Evolutionary conservation across 2,329 filamentous ascomycete species (phyloP), one percentile per base, ranked within the genome.

Genomic region (Aureobasidium leucospermi): DNA sequence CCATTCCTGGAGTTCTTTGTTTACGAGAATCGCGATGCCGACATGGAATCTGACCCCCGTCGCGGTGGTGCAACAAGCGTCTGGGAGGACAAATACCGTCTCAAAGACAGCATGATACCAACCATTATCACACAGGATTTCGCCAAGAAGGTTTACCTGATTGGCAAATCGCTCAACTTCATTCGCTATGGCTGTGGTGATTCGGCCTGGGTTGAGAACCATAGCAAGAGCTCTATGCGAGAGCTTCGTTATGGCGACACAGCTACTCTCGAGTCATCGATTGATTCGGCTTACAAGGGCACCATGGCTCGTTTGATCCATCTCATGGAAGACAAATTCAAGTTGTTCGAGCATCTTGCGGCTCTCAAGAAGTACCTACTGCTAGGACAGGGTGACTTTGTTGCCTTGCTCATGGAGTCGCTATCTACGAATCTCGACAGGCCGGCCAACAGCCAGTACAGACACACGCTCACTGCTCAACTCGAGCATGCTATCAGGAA

Each of bases 141-240:
- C 74, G 91, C 94, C 0, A 90, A 94, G 66, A 96, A 96, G 70
- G 90, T 99, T 6, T 97, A 97, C 67, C 77, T 99, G 7, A 99
- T 99, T 66, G 94, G 94, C 60, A 99, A 99, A 73, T 96, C 92
- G 4, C 81, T 99, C 58, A 99, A 99, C 73, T 99, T 99, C 74
- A 96, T 99, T 70, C 87, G 94, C 28, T 92, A 96, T 73, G 93
- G 91, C 65, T 99, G 94, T 70, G 88, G 88, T 8, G 95, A 99
- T 71, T 90, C 91, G 28, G 85, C 87, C 34, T 99, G 94, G 94
- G 94, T 99, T 1, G 92, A 96, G 69, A 86, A 86, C 34, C 97
- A 99, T 74, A 96, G 92, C 31, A 96, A 95, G 70, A 87, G 86
- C 52, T 89, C 92, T 1, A 96, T 92, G 9, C 95, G 94, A 73